phyloP scores from a whole-genome alignment of 2,329 filamentous ascomycete species.

The Cladosporium phlei region DNA sequence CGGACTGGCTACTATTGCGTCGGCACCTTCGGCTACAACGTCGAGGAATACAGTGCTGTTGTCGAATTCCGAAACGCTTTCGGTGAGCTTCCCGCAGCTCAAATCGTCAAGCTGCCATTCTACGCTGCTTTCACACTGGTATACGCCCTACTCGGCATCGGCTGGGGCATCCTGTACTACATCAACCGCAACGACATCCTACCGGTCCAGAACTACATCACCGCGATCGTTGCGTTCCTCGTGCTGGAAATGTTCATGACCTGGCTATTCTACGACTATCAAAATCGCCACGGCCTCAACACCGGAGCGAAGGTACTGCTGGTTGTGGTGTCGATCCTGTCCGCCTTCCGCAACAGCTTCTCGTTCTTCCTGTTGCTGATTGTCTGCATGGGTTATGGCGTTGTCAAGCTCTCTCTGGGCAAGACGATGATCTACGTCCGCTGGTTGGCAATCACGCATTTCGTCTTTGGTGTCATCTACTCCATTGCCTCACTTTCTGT shows the following conservation, averaged over 20 bases:
- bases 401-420: constrained; percentile 88
- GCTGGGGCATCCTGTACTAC: constrained; percentile 94
- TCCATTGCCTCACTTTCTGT: constrained; percentile 83
- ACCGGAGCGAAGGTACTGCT: constrained; percentile 78
- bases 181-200: constrained; percentile 91
- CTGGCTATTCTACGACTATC: constrained; percentile 97
- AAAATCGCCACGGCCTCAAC: constrained; percentile 85
- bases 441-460: constrained; percentile 85
- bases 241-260: constrained; percentile 97
- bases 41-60: constrained; percentile 68
- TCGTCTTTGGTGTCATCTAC: constrained; percentile 91
- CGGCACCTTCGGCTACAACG: constrained; percentile 66
- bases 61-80: constrained; percentile 95
- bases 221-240: constrained; percentile 88
- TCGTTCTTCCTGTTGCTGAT: constrained; percentile 97
- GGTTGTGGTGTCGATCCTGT: constrained; percentile 85
- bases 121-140: constrained; percentile 92
- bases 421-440: constrained; percentile 93
- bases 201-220: constrained; percentile 98
- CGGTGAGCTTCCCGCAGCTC: constrained; percentile 88
- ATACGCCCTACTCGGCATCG: constrained; percentile 79
- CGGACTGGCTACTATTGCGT: constrained; percentile 97
- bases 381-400: constrained; percentile 98
- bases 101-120: constrained; percentile 95
- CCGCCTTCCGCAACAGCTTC: constrained; percentile 92